phyloP scores from a whole-genome alignment of 2,329 filamentous ascomycete genomes.

The Stagonosporopsis vannaccii region DNA sequence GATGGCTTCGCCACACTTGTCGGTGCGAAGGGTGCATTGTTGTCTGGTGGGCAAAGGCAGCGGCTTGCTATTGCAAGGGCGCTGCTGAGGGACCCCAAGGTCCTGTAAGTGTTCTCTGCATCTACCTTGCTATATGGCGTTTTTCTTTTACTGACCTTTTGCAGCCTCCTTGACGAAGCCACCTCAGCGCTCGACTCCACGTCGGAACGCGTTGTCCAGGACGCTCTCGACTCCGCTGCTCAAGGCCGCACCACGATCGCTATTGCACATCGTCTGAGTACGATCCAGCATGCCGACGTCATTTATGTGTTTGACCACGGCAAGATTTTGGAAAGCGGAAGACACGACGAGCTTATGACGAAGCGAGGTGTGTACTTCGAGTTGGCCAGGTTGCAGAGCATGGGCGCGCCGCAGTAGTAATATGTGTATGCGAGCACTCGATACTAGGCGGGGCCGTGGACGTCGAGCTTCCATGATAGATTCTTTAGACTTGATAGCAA shows the following conservation, averaged over 20 bases:
- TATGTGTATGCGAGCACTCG: not conserved
- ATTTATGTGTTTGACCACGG: conserved; percentile 98
- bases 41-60: conserved; percentile 86
- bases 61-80: conserved; percentile 93
- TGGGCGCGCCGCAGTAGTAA: conserved; percentile 43
- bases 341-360: conserved; percentile 67
- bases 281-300: conserved; percentile 91
- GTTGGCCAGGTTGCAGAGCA: conserved; percentile 45
- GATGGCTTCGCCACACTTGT: conserved; percentile 87
- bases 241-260: conserved; percentile 92
- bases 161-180: conserved; percentile 48
- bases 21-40: conserved; percentile 76
- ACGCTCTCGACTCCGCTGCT: conserved; percentile 79
- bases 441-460: conserved; percentile 3
- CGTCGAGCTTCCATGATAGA: not conserved
- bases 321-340: conserved; percentile 82
- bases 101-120: conserved; percentile 80
- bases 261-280: conserved; percentile 89
- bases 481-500: conserved; percentile 11
- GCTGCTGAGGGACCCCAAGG: conserved; percentile 87
- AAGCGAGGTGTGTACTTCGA: conserved; percentile 52
- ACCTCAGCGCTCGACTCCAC: conserved; percentile 49
- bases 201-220: conserved; percentile 78
- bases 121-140: conserved; percentile 77
- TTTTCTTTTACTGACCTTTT: conserved; percentile 51